Evolutionary conservation across 2,329 filamentous ascomycete species (phyloP).

Genomic region (Apiospora phragmitis): DNA sequence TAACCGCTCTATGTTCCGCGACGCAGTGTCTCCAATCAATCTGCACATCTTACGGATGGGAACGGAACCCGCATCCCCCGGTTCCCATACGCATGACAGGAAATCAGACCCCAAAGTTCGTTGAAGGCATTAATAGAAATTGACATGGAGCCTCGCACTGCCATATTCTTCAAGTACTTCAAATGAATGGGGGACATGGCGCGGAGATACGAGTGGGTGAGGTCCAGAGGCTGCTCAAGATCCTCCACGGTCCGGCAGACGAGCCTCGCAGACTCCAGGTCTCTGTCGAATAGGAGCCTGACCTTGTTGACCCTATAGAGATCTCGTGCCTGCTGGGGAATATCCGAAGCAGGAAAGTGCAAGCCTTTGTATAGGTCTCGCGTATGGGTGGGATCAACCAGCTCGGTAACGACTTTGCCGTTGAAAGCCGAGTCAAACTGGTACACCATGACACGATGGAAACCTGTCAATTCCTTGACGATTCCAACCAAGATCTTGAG

Average conservation of each 20-base stretch:
- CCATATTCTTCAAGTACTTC: conserved; percentile 87
- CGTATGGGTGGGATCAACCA: conserved; percentile 78
- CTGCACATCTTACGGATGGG: conserved; percentile 89
- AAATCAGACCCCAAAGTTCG: conserved; percentile 85
- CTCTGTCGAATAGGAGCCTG: conserved; percentile 81
- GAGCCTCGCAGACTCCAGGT: conserved; percentile 75
- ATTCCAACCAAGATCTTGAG: conserved; percentile 82
- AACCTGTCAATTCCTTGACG: conserved; percentile 85
- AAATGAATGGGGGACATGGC: conserved; percentile 90
- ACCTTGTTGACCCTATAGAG: conserved; percentile 90
- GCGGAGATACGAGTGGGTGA: conserved; percentile 81
- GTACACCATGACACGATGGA: conserved; percentile 91
- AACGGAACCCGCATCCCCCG: conserved; percentile 89
- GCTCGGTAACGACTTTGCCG: conserved; percentile 82
- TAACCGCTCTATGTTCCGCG: conserved; percentile 81
- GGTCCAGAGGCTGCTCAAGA: conserved; percentile 73
- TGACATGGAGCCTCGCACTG: conserved; percentile 90
- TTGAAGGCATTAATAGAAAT: conserved; percentile 86
- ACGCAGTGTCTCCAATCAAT: conserved; percentile 81
- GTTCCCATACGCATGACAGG: conserved; percentile 78
- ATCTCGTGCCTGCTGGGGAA: conserved; percentile 82
- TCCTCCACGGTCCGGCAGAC: conserved; percentile 78
- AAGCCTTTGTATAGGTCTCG: conserved; percentile 85
- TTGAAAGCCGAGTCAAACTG: conserved; percentile 85
- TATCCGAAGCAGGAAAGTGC: conserved; percentile 86